Conservation (phyloP, 495 filamentous ascomycete species). For the Friedmanniomyces endolithicus region DNA sequence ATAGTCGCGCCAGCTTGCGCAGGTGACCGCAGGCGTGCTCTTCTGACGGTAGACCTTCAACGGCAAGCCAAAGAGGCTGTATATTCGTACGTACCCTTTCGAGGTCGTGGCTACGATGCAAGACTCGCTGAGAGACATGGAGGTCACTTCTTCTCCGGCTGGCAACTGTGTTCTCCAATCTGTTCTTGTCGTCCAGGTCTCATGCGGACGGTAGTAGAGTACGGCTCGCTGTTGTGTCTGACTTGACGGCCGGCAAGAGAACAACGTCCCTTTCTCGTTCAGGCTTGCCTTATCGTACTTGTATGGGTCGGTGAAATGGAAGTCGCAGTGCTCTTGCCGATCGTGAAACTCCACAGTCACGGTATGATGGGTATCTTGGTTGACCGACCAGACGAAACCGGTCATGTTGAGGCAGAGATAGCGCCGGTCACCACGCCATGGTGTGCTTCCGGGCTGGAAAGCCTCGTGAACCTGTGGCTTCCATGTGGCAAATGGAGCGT, state of each 20-base stretch:
- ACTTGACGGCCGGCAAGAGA: slow-evolving; percentile 64
- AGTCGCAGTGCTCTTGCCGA: slow-evolving; percentile 76
- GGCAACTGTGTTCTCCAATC: slow-evolving; percentile 87
- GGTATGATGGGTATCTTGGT: slow-evolving; percentile 88
- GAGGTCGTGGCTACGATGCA: slow-evolving; percentile 80
- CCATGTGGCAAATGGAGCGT: slow-evolving; percentile 36
- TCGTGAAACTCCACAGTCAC: slow-evolving; percentile 98
- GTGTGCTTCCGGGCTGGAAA: slow-evolving; percentile 88
- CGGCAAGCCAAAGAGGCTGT: slow-evolving; percentile 83
- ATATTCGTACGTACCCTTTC: slow-evolving; percentile 77
- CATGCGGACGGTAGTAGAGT: slow-evolving; percentile 93
- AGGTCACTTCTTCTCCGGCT: slow-evolving; percentile 62
- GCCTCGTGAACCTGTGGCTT: slow-evolving; percentile 62
- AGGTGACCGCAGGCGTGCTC: slow-evolving; percentile 75
- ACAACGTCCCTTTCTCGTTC: slow-evolving; percentile 73
- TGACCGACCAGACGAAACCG: slow-evolving; percentile 92
- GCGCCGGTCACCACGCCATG: slow-evolving; percentile 84
- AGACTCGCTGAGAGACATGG: slow-evolving; percentile 83
- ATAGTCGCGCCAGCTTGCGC: slow-evolving; percentile 86
- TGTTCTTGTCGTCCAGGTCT: slow-evolving; percentile 81
- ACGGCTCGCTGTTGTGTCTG: slow-evolving; percentile 49
- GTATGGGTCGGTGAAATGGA: slow-evolving; percentile 94
- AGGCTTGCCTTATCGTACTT: slow-evolving; percentile 92
- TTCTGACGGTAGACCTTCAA: slow-evolving; percentile 83
- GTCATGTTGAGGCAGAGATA: slow-evolving; percentile 90